Conservation (phyloP, 306 rosid genomes). For the Prunus davidiana region DNA sequence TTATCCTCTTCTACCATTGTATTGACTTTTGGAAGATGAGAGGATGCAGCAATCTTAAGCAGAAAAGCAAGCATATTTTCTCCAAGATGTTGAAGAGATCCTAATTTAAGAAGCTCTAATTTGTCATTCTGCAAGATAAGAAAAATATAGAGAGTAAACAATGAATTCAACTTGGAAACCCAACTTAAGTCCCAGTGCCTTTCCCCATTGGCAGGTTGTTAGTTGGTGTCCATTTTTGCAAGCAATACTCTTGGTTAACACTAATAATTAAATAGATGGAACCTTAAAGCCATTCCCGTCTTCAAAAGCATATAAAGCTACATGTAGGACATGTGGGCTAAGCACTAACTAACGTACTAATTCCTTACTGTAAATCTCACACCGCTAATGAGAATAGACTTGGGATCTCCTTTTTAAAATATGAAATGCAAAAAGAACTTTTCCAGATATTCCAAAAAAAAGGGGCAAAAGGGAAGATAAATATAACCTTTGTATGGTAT, state of each 20-base stretch:
- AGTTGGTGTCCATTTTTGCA: neutral
- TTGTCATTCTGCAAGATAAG: constrained; percentile 80
- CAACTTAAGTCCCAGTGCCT: neutral
- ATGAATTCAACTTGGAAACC: constrained; percentile 1
- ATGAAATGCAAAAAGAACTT: constrained; percentile 18
- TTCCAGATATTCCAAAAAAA: constrained; percentile 10
- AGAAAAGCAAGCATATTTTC: constrained; percentile 97
- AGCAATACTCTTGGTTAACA: neutral
- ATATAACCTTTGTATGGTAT: constrained; percentile 87
- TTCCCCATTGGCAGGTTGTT: neutral
- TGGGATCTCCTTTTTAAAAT: neutral
- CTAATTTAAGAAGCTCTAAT: constrained; percentile 65
- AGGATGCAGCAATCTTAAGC: constrained; percentile 63
- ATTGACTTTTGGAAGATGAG: constrained; percentile 58
- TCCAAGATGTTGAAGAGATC: constrained; percentile 98
- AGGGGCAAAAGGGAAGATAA: constrained; percentile 23
- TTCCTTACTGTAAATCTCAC: neutral
- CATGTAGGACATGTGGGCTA: neutral
- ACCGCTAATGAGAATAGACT: neutral
- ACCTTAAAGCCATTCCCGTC: neutral
- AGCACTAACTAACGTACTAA: constrained; percentile 5
- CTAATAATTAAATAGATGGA: neutral
- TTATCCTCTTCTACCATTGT: constrained; percentile 44
- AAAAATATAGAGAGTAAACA: neutral
- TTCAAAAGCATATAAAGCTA: neutral